Percentiles rank a stretch among this genome's conserved stretches.
Conservation (phyloP, 169 alveolate genomes). For the Eimeria acervulina region DNA sequence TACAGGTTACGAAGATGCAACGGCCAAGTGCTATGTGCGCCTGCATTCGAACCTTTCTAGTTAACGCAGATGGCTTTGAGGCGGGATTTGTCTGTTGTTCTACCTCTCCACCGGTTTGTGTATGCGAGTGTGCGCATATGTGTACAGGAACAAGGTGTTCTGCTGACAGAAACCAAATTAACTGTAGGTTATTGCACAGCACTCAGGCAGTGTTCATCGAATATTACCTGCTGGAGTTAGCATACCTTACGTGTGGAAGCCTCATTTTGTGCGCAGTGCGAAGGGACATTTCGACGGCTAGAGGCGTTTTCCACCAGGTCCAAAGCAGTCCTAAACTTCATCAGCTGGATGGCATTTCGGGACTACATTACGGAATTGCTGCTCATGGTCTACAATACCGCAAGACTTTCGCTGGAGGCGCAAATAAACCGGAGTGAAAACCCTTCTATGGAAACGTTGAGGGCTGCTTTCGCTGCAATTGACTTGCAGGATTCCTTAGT, state of each 20-base stretch:
- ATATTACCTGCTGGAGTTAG: neutral
- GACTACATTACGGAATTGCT: conserved; percentile 38
- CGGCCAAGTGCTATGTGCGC: conserved; percentile 68
- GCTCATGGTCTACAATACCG: conserved; percentile 67
- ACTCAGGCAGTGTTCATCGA: neutral
- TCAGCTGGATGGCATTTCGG: conserved; percentile 56
- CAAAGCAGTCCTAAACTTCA: conserved; percentile 9
- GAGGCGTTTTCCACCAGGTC: conserved; percentile 28
- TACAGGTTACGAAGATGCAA: conserved; percentile 39
- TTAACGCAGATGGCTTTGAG: neutral
- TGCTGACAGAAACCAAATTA: conserved; percentile 48
- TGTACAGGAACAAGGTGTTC: conserved; percentile 58
- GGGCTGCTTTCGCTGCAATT: neutral
- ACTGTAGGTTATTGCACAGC: conserved; percentile 10
- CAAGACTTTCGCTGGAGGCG: conserved; percentile 33
- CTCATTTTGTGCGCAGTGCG: conserved; percentile 48
- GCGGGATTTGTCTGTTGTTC: neutral
- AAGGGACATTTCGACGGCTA: conserved; percentile 44
- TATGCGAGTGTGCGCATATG: neutral
- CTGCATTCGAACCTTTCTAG: neutral
- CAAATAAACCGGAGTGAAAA: neutral
- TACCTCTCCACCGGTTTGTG: neutral
- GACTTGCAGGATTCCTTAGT: conserved; percentile 1
- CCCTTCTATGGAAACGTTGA: conserved; percentile 22
- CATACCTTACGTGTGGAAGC: neutral